Evolutionary conservation across 352 stramenopile species (phyloP).

Genomic region (Globisporangium cylindrosporum): DNA sequence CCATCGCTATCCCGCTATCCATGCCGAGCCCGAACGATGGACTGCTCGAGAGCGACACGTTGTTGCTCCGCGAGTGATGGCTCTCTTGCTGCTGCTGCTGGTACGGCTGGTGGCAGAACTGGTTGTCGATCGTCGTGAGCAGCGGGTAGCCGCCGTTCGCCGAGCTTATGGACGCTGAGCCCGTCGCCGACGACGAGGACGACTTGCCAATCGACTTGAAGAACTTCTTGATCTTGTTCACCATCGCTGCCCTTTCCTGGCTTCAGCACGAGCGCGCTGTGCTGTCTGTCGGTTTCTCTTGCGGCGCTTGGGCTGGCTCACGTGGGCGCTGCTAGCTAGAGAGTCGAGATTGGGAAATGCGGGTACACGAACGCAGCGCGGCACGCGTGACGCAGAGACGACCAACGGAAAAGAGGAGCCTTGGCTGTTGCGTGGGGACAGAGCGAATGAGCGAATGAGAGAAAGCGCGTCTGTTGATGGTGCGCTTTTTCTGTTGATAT

Average conservation of each 20-base stretch:
- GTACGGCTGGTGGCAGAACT: conserved; percentile 14
- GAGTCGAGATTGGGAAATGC: not conserved
- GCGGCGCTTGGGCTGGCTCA: not conserved
- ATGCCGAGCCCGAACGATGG: not conserved
- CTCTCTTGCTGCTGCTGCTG: conserved; percentile 6
- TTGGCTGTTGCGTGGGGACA: not conserved
- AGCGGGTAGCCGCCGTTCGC: conserved; percentile 9
- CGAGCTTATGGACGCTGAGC: conserved; percentile 3
- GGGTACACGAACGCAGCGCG: too few species aligned
- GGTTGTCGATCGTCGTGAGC: conserved; percentile 20
- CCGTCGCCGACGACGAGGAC: conserved; percentile 6
- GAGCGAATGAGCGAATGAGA: not conserved
- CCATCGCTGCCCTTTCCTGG: conserved; percentile 22
- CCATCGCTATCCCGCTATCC: not conserved
- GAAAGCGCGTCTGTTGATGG: not conserved
- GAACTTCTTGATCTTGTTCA: conserved; percentile 53
- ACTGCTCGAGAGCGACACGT: conserved; percentile 6
- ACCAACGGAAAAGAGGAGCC: not conserved
- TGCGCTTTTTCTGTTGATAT: too few species aligned
- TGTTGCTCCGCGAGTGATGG: conserved; percentile 3
- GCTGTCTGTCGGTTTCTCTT: not conserved
- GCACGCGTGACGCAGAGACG: not conserved
- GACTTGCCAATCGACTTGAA: conserved; percentile 48
- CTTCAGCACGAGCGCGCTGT: not conserved
- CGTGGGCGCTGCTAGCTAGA: not conserved